Evolutionary conservation across 2,329 filamentous ascomycete species (phyloP).

Genomic region (Byssothecium circinans): DNA sequence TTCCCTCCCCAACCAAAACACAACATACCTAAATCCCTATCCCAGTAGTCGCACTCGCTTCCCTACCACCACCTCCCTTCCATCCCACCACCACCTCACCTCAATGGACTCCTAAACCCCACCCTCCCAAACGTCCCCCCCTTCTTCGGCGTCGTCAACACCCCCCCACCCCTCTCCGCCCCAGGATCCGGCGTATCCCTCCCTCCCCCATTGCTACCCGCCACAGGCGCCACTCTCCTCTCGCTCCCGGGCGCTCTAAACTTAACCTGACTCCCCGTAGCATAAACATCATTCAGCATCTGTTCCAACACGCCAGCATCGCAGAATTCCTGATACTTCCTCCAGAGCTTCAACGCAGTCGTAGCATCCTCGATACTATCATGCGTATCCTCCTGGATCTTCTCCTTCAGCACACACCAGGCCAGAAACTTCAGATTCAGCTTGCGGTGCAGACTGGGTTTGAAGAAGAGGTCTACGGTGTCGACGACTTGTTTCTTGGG

Average conservation of each 20-base stretch:
- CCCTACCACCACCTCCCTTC: too few species aligned
- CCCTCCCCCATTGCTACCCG: constrained; percentile 39
- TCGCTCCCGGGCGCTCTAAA: constrained; percentile 40
- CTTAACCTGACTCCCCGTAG: constrained; percentile 59
- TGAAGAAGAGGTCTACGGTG: constrained; percentile 88
- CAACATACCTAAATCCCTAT: too few species aligned
- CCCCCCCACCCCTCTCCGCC: constrained; percentile 29
- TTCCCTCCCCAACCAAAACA: too few species aligned
- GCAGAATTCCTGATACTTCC: constrained; percentile 86
- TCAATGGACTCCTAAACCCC: constrained; percentile 42
- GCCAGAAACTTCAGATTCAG: constrained; percentile 89
- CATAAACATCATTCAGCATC: constrained; percentile 86
- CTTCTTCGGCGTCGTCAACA: constrained; percentile 52
- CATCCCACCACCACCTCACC: too few species aligned
- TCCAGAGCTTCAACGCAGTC: constrained; percentile 84
- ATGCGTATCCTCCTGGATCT: constrained; percentile 89
- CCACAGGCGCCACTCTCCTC: constrained; percentile 11
- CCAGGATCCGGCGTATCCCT: constrained; percentile 59
- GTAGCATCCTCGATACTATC: constrained; percentile 95
- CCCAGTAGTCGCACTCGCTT: too few species aligned
- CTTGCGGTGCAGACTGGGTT: constrained; percentile 78
- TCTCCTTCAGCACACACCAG: constrained; percentile 83
- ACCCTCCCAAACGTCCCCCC: constrained; percentile 41
- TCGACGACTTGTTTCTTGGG: constrained; percentile 89
- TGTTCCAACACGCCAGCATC: constrained; percentile 81